These are phyloP conservation scores for Marvania coccoides DNA, from an alignment of 139 green algal species.

Conservation along the genomic window DNA sequence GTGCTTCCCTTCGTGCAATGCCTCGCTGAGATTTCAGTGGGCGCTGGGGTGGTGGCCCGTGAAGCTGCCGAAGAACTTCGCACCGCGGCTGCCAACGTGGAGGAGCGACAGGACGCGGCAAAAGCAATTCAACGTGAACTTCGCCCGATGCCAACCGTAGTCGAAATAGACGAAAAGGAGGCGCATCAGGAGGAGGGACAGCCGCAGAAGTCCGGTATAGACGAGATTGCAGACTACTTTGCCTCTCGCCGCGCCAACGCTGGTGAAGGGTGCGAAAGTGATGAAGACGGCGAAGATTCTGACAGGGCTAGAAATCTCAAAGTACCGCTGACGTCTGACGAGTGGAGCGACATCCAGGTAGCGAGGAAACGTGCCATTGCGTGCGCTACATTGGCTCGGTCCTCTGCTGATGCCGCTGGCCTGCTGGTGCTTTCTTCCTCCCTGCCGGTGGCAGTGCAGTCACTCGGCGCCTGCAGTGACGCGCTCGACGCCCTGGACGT, in stretches of 20 bases:
- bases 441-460: slow-evolving; percentile 39
- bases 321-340: background rate
- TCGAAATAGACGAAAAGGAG: background rate
- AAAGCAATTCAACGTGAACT: too few species aligned
- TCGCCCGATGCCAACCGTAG: background rate
- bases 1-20: slow-evolving; percentile 45
- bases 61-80: background rate
- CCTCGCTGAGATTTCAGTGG: slow-evolving; percentile 24
- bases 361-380: slow-evolving; percentile 1
- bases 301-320: background rate
- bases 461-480: slow-evolving; percentile 23
- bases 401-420: slow-evolving; percentile 39
- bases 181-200: background rate
- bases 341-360: background rate
- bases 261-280: background rate
- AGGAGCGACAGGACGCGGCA: slow-evolving; percentile 1
- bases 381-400: slow-evolving; percentile 38
- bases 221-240: slow-evolving; percentile 31
- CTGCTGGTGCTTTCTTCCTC: slow-evolving; percentile 47
- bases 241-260: too few species aligned
- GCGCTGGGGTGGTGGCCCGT: slow-evolving; percentile 15
- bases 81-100: background rate
- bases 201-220: background rate
- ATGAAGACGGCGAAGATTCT: background rate
- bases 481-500: slow-evolving; percentile 24